Conservation (phyloP, 2,329 filamentous ascomycete genomes). For the Aspergillus tubingensis region DNA sequence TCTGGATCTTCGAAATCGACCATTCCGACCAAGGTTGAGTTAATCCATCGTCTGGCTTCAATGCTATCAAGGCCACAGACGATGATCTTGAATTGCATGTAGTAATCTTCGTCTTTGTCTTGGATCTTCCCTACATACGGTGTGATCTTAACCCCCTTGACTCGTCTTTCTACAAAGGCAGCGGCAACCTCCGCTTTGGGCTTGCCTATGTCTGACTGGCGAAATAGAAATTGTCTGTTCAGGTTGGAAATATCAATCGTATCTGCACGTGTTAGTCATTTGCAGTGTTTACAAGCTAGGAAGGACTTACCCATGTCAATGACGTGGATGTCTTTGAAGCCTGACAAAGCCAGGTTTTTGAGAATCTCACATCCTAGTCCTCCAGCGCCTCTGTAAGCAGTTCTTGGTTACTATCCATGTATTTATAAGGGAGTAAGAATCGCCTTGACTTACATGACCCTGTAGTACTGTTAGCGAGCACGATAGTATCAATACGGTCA, state of each 20-base stretch:
- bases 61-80: slow-evolving; percentile 96
- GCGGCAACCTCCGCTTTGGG: slow-evolving; percentile 93
- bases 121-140: slow-evolving; percentile 94
- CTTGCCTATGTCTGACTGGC: slow-evolving; percentile 85
- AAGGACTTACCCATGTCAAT: slow-evolving; percentile 84
- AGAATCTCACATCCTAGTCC: slow-evolving; percentile 94
- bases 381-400: slow-evolving; percentile 72
- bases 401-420: slow-evolving; percentile 30
- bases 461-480: slow-evolving; percentile 34
- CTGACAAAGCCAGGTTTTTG: slow-evolving; percentile 92
- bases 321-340: slow-evolving; percentile 96
- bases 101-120: slow-evolving; percentile 94
- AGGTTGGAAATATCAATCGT: slow-evolving; percentile 98
- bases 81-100: slow-evolving; percentile 93
- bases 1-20: slow-evolving; percentile 82
- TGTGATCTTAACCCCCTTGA: slow-evolving; percentile 89
- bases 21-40: slow-evolving; percentile 86
- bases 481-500: not conserved
- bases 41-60: slow-evolving; percentile 98
- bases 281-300: not conserved
- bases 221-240: slow-evolving; percentile 96
- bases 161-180: slow-evolving; percentile 83
- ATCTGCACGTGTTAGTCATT: slow-evolving; percentile 57
- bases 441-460: slow-evolving; percentile 52
- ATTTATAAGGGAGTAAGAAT: not conserved